phyloP scores from a whole-genome alignment of 441 rosid genomes.

The Euphorbia corollata region DNA sequence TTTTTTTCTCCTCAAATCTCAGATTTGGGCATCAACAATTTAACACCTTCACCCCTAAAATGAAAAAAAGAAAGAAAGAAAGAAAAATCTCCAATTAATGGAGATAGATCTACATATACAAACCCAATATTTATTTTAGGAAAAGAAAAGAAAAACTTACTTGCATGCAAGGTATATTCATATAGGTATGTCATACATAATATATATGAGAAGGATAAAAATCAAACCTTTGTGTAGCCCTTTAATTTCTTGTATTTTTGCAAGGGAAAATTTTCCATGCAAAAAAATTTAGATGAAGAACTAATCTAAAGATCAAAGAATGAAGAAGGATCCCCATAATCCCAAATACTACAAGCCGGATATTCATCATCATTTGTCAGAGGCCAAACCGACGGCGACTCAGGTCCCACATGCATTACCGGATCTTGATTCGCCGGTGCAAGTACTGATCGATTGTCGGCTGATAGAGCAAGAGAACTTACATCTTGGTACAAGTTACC shows the following conservation, averaged over 20 bases:
- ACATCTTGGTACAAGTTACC: conserved; percentile 29
- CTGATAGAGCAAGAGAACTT: conserved; percentile 32
- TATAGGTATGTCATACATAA: neutral
- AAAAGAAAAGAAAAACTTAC: neutral
- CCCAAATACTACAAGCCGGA: conserved; percentile 55
- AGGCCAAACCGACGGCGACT: conserved; percentile 60
- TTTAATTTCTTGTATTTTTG: neutral
- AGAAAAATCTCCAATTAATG: conserved; percentile 3
- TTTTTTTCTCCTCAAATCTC: neutral
- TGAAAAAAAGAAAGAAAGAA: neutral
- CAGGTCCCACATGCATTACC: conserved; percentile 35
- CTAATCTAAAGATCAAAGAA: conserved; percentile 46
- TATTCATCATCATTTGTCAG: conserved; percentile 49
- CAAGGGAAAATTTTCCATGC: neutral
- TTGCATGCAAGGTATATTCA: conserved; percentile 5
- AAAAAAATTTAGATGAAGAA: conserved; percentile 6
- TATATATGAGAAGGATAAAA: neutral
- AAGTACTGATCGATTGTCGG: conserved; percentile 23
- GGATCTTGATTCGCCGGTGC: conserved; percentile 30
- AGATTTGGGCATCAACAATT: neutral
- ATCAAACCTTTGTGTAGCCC: neutral
- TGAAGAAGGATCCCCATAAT: conserved; percentile 43
- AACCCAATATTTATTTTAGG: neutral
- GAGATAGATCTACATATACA: conserved; percentile 3
- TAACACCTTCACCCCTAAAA: neutral